Evolutionary conservation across 352 stramenopile genomes (phyloP), one percentile per base, ranked within the genome.

Genomic region (Hyaloperonospora arabidopsidis): DNA sequence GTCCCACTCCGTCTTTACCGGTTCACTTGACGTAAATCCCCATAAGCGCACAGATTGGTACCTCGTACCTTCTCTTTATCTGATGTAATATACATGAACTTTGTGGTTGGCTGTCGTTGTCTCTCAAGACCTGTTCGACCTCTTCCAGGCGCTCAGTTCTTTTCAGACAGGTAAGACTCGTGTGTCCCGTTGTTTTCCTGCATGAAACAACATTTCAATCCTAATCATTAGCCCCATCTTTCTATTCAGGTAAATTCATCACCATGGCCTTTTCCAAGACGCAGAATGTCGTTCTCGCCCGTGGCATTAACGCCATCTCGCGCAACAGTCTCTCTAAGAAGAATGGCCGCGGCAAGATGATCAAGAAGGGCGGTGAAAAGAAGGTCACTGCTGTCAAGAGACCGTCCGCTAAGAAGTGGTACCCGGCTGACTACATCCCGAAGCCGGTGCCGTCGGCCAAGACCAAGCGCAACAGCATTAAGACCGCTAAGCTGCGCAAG

Each of bases 401-500:
- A 21, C n/a, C 45, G 41, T 56, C 67, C 39, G 58, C 65, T 49
- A 82, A 78, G 60, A 86, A 87, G 63, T 89, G 77, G 77, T 88
- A 88, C 61, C 73, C 74, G 49, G 72, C 70, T 13, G 75, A 86
- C 61, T 81, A 79, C 63, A 75, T 86, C 52, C 73, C 73, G 22
- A 84, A 82, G 68, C 65, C 59, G 49, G 59, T 86, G 35, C 59
- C 63, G 13, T 84, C 73, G 36, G 75, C 75, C 54, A 86, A 86
- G 72, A 86, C 75, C 49, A 75, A 72, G 36, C 75, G 75, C 53
- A 86, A 86, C 68, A 80, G 70, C 49, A 55, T 74, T 40, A 97
- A 97, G 57, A 79, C 94, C n/a, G 80, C 91, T 40, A 97, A 97
- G 76, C 79, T 98, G 15, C 92, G 95, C 49, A 80, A 90, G 52